Conservation (phyloP, 2,329 filamentous ascomycete species). For the Apiospora marii region DNA sequence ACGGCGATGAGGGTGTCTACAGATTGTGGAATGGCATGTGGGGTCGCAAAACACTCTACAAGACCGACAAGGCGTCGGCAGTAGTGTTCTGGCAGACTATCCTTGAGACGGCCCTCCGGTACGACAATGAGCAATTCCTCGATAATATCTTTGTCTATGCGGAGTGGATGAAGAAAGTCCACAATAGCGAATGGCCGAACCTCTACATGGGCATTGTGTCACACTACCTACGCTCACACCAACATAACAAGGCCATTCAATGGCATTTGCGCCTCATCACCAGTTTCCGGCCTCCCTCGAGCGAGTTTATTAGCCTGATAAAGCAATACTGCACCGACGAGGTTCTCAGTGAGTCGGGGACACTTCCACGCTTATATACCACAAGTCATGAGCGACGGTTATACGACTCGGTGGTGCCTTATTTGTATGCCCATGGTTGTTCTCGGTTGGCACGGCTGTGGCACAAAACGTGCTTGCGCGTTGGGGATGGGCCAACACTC, state of each 20-base stretch:
- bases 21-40: conserved; percentile 43
- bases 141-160: conserved; percentile 48
- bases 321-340: conserved; percentile 49
- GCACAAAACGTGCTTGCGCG: conserved; percentile 51
- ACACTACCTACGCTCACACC: conserved; percentile 49
- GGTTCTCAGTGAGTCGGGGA: conserved; percentile 46
- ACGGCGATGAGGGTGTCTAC: conserved; percentile 38
- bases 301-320: conserved; percentile 52
- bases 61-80: conserved; percentile 36
- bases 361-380: conserved; percentile 55
- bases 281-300: conserved; percentile 50
- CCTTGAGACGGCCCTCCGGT: conserved; percentile 42
- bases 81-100: conserved; percentile 42
- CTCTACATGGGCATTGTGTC: conserved; percentile 58
- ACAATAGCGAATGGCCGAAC: conserved; percentile 55
- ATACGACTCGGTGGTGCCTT: conserved; percentile 61
- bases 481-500: conserved; percentile 51
- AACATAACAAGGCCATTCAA: conserved; percentile 48
- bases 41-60: conserved; percentile 42
- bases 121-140: conserved; percentile 42
- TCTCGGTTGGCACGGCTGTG: conserved; percentile 55
- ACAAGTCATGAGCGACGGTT: conserved; percentile 51
- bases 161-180: conserved; percentile 50
- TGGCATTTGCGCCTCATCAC: conserved; percentile 58
- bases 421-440: conserved; percentile 56